Evolutionary conservation across 2,329 filamentous ascomycete genomes (phyloP).

Genomic region (Hymenoscyphus repandus): DNA sequence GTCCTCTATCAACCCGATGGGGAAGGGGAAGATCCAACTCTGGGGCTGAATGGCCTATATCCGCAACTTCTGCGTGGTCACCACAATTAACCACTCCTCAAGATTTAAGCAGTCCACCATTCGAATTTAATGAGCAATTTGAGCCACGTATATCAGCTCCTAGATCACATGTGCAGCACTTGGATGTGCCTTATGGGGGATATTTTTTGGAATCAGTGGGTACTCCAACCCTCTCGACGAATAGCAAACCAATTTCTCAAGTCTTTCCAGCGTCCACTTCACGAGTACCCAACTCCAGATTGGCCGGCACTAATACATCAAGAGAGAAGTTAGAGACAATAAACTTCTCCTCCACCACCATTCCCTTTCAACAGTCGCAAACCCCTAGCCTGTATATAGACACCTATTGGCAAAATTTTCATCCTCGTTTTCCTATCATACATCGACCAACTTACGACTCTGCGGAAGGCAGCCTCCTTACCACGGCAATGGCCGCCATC

Average conservation of each 20-base stretch:
- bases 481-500: conserved; percentile 27
- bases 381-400: conserved; percentile 25
- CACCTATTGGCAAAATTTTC: conserved; percentile 27
- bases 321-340: conserved; percentile 22
- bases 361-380: conserved; percentile 11
- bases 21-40: conserved; percentile 24
- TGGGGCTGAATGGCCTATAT: conserved; percentile 24
- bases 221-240: conserved; percentile 30
- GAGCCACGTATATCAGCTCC: conserved; percentile 24
- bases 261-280: conserved; percentile 26
- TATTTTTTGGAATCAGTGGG: conserved; percentile 32
- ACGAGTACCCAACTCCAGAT: conserved; percentile 24
- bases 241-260: conserved; percentile 29
- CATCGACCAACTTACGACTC: conserved; percentile 26
- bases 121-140: conserved; percentile 24
- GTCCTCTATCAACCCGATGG: conserved; percentile 20
- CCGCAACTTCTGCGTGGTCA: conserved; percentile 19
- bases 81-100: conserved; percentile 22
- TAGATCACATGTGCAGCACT: conserved; percentile 20
- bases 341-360: conserved; percentile 11
- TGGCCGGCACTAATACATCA: conserved; percentile 21
- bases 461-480: conserved; percentile 20
- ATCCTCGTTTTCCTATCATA: conserved; percentile 25
- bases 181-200: conserved; percentile 25
- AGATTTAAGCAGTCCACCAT: conserved; percentile 22